Conservation (phyloP, 306 rosid genomes). For the Vicia sativa region DNA sequence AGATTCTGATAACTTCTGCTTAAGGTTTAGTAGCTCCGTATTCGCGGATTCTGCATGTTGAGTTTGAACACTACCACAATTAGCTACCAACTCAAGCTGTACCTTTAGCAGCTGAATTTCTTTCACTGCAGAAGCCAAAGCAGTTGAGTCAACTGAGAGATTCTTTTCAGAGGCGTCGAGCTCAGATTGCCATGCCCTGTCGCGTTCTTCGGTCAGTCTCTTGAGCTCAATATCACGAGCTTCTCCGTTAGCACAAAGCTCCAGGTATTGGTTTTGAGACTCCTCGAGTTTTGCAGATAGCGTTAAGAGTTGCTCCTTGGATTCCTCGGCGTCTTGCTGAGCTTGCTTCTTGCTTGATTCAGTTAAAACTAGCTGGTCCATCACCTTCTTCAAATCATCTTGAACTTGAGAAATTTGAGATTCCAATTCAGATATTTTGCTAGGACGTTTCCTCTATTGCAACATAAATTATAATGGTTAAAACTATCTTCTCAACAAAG, state of each 20-base stretch:
- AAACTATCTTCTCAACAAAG: conserved; percentile 13
- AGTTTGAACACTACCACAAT: conserved; percentile 52
- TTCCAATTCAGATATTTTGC: conserved; percentile 84
- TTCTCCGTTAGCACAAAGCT: conserved; percentile 60
- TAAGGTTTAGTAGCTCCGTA: conserved; percentile 65
- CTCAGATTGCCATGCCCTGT: conserved; percentile 55
- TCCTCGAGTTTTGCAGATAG: conserved; percentile 70
- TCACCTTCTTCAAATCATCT: conserved; percentile 69
- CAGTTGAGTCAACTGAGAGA: conserved; percentile 55
- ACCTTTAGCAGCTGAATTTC: conserved; percentile 72
- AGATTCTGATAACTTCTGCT: conserved; percentile 64
- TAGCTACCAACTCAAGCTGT: conserved; percentile 66
- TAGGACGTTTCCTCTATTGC: conserved; percentile 78
- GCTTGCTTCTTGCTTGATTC: conserved; percentile 78
- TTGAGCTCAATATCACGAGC: conserved; percentile 56
- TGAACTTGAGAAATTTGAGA: conserved; percentile 78
- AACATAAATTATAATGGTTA: conserved; percentile 34
- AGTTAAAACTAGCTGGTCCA: conserved; percentile 58
- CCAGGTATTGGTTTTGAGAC: conserved; percentile 61
- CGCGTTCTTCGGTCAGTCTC: conserved; percentile 53
- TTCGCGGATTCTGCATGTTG: conserved; percentile 52
- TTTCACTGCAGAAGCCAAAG: conserved; percentile 61
- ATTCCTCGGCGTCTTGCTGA: conserved; percentile 69
- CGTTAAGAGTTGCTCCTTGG: conserved; percentile 56
- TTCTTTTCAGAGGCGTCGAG: conserved; percentile 57